A percentile compares a stretch with the other conserved stretches of the same genome.
These are phyloP conservation scores for Conticribra weissflogii DNA, from an alignment of 108 stramenopile species.

Conservation along the genomic window DNA sequence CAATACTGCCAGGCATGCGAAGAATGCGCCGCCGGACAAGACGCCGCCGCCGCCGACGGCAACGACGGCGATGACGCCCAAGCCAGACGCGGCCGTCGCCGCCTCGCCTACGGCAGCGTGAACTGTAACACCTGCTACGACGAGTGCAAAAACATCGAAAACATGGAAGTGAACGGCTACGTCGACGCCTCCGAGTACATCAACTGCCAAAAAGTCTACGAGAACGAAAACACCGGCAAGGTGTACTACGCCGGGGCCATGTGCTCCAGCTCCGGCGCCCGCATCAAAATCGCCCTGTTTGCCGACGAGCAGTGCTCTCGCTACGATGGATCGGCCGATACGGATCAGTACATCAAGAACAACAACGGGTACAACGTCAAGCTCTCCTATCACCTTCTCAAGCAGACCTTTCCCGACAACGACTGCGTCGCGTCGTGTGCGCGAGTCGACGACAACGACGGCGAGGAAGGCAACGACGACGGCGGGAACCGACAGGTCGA, in stretches of 20 bases:
- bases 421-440: conserved; percentile 68
- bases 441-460: conserved; percentile 26
- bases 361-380: conserved; percentile 69
- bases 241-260: conserved; percentile 78
- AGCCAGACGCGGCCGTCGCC: not conserved
- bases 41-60: conserved; percentile 12
- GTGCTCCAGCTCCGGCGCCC: conserved; percentile 64
- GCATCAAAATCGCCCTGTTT: conserved; percentile 88
- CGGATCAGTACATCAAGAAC: conserved; percentile 76
- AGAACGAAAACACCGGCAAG: conserved; percentile 59
- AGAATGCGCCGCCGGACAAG: conserved; percentile 37
- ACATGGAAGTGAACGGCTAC: conserved; percentile 70
- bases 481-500: conserved; percentile 33
- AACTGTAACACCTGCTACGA: conserved; percentile 73
- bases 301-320: conserved; percentile 68
- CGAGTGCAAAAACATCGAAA: conserved; percentile 81
- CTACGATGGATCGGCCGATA: conserved; percentile 56
- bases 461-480: conserved; percentile 20
- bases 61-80: conserved; percentile 6
- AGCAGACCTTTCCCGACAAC: conserved; percentile 64
- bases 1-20: conserved; percentile 77
- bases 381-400: conserved; percentile 85
- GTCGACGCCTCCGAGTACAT: conserved; percentile 68
- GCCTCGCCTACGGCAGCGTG: conserved; percentile 12
- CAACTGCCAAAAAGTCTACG: conserved; percentile 63